Conservation (phyloP, 306 rosid species). For the Gleditsia sinensis region DNA sequence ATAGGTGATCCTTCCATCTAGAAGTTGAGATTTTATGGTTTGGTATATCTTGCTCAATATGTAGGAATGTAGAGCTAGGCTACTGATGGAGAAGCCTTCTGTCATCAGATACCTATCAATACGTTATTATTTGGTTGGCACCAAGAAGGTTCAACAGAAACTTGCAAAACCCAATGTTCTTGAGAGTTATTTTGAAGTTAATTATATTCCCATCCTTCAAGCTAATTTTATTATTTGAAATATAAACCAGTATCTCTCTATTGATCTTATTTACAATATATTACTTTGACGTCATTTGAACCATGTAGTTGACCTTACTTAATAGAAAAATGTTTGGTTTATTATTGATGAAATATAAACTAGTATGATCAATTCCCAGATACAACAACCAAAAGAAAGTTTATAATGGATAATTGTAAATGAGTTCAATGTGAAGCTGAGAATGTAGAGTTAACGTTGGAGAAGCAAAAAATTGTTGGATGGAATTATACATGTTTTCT, state of each 20-base stretch:
- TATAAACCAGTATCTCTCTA: conserved; percentile 15
- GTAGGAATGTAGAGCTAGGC: conserved; percentile 95
- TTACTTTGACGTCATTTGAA: too few relatives aligned
- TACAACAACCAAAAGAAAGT: conserved; percentile 2
- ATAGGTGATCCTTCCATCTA: conserved; percentile 5
- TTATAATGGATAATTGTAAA: not conserved
- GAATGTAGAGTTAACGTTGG: conserved; percentile 1
- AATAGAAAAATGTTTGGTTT: too few relatives aligned
- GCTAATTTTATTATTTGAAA: conserved; percentile 16
- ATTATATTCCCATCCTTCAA: conserved; percentile 13
- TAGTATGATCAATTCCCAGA: not conserved
- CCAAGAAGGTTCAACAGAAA: conserved; percentile 94
- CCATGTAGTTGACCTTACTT: too few relatives aligned
- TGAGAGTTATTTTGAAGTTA: conserved; percentile 66
- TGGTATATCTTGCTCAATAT: conserved; percentile 28
- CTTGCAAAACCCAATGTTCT: conserved; percentile 86
- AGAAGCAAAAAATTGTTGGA: not conserved
- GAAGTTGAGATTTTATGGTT: conserved; percentile 14
- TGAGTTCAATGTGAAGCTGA: conserved; percentile 18
- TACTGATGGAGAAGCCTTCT: conserved; percentile 83
- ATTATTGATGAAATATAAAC: too few relatives aligned
- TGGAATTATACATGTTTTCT: conserved; percentile 1
- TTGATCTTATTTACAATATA: too few relatives aligned
- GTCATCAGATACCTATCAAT: conserved; percentile 91
- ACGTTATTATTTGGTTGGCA: conserved; percentile 87